phyloP scores from a whole-genome alignment of 2,329 filamentous ascomycete species.

The Ploettnerulaceae sp. region DNA sequence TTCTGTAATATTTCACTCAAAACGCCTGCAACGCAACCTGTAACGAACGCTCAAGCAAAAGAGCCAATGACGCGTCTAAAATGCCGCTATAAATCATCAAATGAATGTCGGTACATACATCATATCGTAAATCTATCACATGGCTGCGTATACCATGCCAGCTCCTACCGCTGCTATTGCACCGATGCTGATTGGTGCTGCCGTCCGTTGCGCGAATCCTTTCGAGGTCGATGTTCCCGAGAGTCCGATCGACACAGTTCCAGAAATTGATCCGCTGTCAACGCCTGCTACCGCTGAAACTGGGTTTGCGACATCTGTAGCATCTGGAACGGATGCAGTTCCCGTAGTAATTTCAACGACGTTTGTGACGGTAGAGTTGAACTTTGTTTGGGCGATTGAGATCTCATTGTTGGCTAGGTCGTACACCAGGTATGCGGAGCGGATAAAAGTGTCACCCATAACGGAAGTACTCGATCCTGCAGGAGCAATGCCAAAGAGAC shows the following conservation, averaged over 20 bases:
- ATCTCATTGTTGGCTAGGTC: constrained; percentile 69
- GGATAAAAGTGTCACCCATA: constrained; percentile 69
- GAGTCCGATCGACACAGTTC: constrained; percentile 4
- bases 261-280: constrained; percentile 9
- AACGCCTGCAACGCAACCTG: neutral
- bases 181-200: constrained; percentile 8
- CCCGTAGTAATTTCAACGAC: constrained; percentile 53
- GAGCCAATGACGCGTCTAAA: constrained; percentile 3
- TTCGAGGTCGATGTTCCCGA: constrained; percentile 18
- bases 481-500: constrained; percentile 63
- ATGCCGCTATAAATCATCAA: constrained; percentile 11
- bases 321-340: constrained; percentile 47
- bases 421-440: constrained; percentile 72
- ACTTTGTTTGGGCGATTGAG: constrained; percentile 62
- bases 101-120: neutral
- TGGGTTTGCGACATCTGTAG: constrained; percentile 45
- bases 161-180: constrained; percentile 16
- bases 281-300: constrained; percentile 42
- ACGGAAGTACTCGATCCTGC: constrained; percentile 52
- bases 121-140: constrained; percentile 14
- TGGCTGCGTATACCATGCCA: constrained; percentile 26
- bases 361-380: constrained; percentile 48
- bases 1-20: constrained; percentile 3
- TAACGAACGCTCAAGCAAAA: neutral
- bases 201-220: constrained; percentile 7